A percentile compares a stretch with the other conserved stretches of the same genome.
These are phyloP conservation scores for Calycina herbarum DNA, from an alignment of 2,329 filamentous ascomycete species.

Conservation along the genomic window DNA sequence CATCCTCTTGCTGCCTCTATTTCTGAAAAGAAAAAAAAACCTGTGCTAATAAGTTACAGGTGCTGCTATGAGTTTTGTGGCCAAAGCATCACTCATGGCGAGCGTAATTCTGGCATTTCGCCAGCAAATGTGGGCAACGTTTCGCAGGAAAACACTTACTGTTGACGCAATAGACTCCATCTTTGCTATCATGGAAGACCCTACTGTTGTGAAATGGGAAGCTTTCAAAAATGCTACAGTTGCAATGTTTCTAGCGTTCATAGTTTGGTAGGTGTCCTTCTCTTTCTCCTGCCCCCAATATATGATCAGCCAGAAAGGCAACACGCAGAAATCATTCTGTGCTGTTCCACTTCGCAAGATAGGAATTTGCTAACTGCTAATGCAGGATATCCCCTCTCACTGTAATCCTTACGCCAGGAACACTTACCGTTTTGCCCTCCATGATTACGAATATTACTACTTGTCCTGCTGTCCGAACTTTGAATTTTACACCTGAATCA, in stretches of 20 bases:
- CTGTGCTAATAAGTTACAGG: not conserved
- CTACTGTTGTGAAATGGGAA: conserved; percentile 7
- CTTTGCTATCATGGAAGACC: conserved; percentile 14
- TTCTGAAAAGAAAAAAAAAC: not conserved
- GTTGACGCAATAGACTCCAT: conserved; percentile 9
- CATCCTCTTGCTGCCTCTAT: not conserved
- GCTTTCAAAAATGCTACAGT: conserved; percentile 8
- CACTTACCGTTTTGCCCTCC: conserved; percentile 6
- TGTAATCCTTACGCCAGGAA: conserved; percentile 13
- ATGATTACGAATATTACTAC: conserved; percentile 5
- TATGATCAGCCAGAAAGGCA: not conserved
- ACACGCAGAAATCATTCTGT: not conserved
- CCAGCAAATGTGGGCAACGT: conserved; percentile 13
- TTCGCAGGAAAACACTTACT: conserved; percentile 8
- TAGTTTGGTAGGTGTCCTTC: conserved; percentile 10
- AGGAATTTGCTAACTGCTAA: not conserved
- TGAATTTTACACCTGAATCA: conserved; percentile 10
- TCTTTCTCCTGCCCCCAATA: not conserved
- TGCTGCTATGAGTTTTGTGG: conserved; percentile 8
- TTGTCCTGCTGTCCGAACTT: conserved; percentile 6
- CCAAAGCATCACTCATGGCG: conserved; percentile 12
- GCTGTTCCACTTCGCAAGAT: not conserved
- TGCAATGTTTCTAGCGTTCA: conserved; percentile 12
- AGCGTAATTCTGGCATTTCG: conserved; percentile 12
- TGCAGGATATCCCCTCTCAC: conserved; percentile 6